Base-by-base conservation (phyloP, 176 grass and related monocot genomes). In the Typha latifolia region DNA sequence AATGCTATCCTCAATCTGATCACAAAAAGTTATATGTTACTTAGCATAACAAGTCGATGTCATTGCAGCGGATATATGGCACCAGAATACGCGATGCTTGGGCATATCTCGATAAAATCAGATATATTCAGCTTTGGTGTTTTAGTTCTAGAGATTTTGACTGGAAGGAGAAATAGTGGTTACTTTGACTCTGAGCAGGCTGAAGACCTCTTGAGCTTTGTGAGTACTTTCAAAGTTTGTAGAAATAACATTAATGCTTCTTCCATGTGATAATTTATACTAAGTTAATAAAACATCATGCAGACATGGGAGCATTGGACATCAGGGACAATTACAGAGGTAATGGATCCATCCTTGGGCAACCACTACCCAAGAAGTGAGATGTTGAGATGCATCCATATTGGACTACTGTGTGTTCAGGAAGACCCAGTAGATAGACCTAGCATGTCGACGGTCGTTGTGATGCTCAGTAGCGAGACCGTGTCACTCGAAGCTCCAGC, bases 401-500 rank as follows among this genome's bases (percentile, higher is more conserved):
- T 78, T 2, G 84, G 74, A 13, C 66, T 75, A 4, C 71, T 81
- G 21, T 74, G 64, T 19, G 66, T 81, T 14, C 78, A 74, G 20
- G 67, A 55, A 67, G 74, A 82, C 69, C 79, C 72, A 14, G 18
- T 26, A 11, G 79, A 62, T 67, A 82, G 90, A 27, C 85, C 90
- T 19, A 71, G 20, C 49, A 89, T 89, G 85, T 89, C 85, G 0
- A 74, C 74, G 48, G 73, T 83, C 37, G 82, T 75, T 13, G 59
- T 86, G 13, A 86, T 94, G 85, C 79, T 94, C 13, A 79, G 74
- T 66, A 66, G 76, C 22, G 63, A 50, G 29, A 89, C 79, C 3
- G 22, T 80, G 12, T 85, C 82, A 5, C 72, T 89, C 43, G 75
- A 69, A 29, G 55, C 66, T 74, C 85, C 90, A 12, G 49, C 51